These are phyloP conservation scores for Phytophthora multivora DNA, from an alignment of 352 stramenopile genomes.

Conservation along the genomic window DNA sequence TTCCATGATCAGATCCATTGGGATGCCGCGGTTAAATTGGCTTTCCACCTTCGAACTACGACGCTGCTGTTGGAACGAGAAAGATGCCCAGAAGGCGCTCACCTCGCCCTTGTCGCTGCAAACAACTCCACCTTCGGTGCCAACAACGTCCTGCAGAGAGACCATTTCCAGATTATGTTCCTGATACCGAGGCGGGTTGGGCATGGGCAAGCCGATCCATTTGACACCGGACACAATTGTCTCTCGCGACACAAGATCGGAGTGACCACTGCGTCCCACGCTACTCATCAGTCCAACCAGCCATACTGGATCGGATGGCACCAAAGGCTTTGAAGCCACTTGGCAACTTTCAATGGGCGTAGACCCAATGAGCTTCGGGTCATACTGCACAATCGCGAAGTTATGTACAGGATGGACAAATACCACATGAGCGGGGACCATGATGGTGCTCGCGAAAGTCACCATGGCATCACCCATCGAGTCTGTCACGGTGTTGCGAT, in stretches of 20 bases:
- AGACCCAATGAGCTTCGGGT: conserved; percentile 85
- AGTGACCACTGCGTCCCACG: conserved; percentile 76
- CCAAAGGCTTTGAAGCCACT: conserved; percentile 61
- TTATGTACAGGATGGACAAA: conserved; percentile 94
- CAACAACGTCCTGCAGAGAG: conserved; percentile 80
- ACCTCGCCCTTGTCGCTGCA: conserved; percentile 72
- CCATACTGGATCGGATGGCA: conserved; percentile 82
- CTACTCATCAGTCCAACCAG: conserved; percentile 87
- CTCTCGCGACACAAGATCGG: conserved; percentile 83
- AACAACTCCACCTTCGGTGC: conserved; percentile 82
- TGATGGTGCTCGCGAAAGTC: conserved; percentile 91
- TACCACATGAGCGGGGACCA: conserved; percentile 86
- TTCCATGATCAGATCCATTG: conserved; percentile 90
- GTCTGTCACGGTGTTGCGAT: conserved; percentile 92
- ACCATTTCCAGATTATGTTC: conserved; percentile 91
- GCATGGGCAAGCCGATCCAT: conserved; percentile 84
- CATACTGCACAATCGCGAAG: conserved; percentile 93
- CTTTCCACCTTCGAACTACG: conserved; percentile 81
- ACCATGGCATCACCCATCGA: conserved; percentile 89
- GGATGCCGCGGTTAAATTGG: conserved; percentile 87
- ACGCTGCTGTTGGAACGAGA: conserved; percentile 84
- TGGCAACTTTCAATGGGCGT: conserved; percentile 83
- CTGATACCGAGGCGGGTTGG: conserved; percentile 83
- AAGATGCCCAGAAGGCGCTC: conserved; percentile 87
- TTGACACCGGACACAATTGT: conserved; percentile 88